phyloP scores from a whole-genome alignment of 306 rosid genomes.

The Glycyrrhiza uralensis region DNA sequence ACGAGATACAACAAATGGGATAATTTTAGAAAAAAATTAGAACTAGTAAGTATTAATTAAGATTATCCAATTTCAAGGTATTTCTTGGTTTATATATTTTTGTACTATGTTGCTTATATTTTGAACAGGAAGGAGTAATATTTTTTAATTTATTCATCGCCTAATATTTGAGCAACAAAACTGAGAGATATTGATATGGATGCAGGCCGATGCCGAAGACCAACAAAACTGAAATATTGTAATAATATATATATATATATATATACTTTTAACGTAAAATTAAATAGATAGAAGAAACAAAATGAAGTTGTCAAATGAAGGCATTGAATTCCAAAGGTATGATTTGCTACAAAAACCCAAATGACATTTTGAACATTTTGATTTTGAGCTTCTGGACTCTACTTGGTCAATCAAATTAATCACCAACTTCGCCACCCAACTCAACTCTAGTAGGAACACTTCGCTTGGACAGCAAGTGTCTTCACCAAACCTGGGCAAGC shows the following conservation, averaged over 20 bases:
- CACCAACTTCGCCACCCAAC: too few relatives aligned
- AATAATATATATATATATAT: neutral
- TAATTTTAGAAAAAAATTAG: too few relatives aligned
- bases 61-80: too few relatives aligned
- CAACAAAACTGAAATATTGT: neutral
- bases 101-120: too few relatives aligned
- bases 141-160: too few relatives aligned
- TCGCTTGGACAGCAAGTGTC: conserved; percentile 58
- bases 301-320: neutral
- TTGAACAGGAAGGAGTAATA: too few relatives aligned
- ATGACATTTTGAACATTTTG: neutral
- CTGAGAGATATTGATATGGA: neutral
- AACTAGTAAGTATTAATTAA: too few relatives aligned
- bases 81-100: too few relatives aligned
- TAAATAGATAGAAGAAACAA: neutral
- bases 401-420: neutral
- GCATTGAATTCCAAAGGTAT: neutral
- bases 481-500: conserved; percentile 44
- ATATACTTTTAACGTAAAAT: neutral
- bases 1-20: too few relatives aligned
- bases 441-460: conserved; percentile 35
- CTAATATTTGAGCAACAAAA: too few relatives aligned
- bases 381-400: conserved; percentile 15
- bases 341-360: neutral
- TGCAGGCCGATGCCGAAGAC: neutral